phyloP scores from a whole-genome alignment of 2,329 filamentous ascomycete species.

The Malbranchea zuffiana region DNA sequence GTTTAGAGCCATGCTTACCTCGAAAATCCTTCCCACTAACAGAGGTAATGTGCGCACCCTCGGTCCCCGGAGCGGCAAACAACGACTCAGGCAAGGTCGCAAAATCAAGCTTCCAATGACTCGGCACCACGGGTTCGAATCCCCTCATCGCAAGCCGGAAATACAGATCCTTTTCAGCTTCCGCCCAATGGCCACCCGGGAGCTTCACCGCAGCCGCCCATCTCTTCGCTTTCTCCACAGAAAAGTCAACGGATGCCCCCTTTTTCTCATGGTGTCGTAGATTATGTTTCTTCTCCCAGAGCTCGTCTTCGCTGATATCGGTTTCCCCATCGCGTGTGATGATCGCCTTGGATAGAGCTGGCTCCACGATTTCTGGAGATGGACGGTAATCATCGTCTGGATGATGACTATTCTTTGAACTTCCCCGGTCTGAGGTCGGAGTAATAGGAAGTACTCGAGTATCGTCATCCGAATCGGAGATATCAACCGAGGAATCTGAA shows the following conservation, averaged over 20 bases:
- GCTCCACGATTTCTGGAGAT: no score
- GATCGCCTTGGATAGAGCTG: no score
- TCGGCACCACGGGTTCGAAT: slow-evolving; percentile 45
- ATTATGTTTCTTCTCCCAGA: slow-evolving; percentile 10
- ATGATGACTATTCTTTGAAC: no score
- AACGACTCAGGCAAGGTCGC: slow-evolving; percentile 42
- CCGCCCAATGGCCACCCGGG: slow-evolving; percentile 38
- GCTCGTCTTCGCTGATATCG: no score
- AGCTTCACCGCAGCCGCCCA: slow-evolving; percentile 30
- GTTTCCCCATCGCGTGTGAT: no score
- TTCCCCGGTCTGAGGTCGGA: no score
- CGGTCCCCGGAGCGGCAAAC: slow-evolving; percentile 34
- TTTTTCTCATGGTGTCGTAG: slow-evolving; percentile 18
- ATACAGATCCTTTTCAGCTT: slow-evolving; percentile 43
- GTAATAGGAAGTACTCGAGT: no score
- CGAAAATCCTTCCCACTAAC: slow-evolving; percentile 35
- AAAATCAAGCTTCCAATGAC: slow-evolving; percentile 44
- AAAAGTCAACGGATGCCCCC: slow-evolving; percentile 21
- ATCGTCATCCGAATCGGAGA: no score
- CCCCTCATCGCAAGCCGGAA: slow-evolving; percentile 46
- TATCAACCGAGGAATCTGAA: no score
- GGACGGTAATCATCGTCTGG: no score
- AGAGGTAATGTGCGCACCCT: slow-evolving; percentile 38
- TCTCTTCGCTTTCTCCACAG: slow-evolving; percentile 25
- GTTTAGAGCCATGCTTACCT: slow-evolving; percentile 23